phyloP scores from a whole-genome alignment of 345 rosid species.

The Salix viminalis region DNA sequence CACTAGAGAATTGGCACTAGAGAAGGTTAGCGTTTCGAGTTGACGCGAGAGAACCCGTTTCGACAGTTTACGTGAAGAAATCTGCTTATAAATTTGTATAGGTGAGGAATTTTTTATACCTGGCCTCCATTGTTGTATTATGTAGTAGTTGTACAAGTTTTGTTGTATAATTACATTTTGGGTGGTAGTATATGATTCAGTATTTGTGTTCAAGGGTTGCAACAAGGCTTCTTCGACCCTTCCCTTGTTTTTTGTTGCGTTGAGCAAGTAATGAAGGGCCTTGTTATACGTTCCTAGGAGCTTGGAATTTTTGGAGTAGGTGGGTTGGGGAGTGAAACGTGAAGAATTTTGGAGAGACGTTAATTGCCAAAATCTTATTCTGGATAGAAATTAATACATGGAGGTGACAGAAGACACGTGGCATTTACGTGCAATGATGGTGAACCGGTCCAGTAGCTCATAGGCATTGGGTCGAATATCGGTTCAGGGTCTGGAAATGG shows the following conservation, averaged over 20 bases:
- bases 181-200: not conserved
- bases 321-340: not conserved
- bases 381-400: not conserved
- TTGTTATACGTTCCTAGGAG: not conserved
- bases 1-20: conserved; percentile 58
- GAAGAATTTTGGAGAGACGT: not conserved
- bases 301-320: not conserved
- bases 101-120: conserved; percentile 6
- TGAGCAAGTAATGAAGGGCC: not conserved
- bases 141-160: not conserved
- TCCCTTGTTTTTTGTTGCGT: not conserved
- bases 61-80: too few relatives aligned
- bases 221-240: not conserved
- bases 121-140: conserved; percentile 15
- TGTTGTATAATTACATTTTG: not conserved
- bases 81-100: conserved; percentile 1
- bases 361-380: not conserved
- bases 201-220: not conserved
- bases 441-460: not conserved
- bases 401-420: not conserved
- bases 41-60: not conserved
- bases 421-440: not conserved
- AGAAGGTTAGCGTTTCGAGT: conserved; percentile 28
- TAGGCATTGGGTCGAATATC: too few relatives aligned
- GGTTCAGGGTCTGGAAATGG: too few relatives aligned